phyloP scores from a whole-genome alignment of 192 early-diverging fungal species.

The Umbelopsis sp. region DNA sequence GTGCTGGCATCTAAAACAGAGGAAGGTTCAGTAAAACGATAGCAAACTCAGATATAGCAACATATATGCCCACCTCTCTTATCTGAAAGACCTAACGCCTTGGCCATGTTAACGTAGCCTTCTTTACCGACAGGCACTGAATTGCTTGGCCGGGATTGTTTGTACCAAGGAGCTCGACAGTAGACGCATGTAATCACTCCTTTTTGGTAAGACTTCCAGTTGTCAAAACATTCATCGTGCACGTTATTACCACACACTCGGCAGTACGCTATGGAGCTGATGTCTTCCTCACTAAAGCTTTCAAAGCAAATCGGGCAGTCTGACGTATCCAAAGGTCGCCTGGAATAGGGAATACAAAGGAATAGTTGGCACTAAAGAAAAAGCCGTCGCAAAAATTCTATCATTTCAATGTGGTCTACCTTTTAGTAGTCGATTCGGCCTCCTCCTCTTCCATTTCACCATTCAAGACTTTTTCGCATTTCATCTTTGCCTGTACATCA shows the following conservation, averaged over 20 bases:
- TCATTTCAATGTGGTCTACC: background rate
- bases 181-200: slow-evolving; percentile 28
- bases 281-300: slow-evolving; percentile 19
- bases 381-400: background rate
- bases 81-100: background rate
- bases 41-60: background rate
- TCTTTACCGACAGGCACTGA: background rate
- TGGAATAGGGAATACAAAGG: background rate
- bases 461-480: background rate
- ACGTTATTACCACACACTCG: slow-evolving; percentile 30
- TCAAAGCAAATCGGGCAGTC: slow-evolving; percentile 39
- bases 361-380: background rate
- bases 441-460: slow-evolving; percentile 1
- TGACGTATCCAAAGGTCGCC: slow-evolving; percentile 32
- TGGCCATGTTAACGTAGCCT: slow-evolving; percentile 22
- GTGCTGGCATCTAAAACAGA: background rate
- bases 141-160: background rate
- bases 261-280: slow-evolving; percentile 20
- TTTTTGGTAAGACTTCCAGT: slow-evolving; percentile 15
- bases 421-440: background rate
- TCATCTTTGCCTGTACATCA: background rate
- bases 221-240: slow-evolving; percentile 24
- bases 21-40: no score
- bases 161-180: slow-evolving; percentile 25
- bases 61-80: slow-evolving; percentile 11